Percentiles rank a stretch among this genome's conserved stretches.
These are phyloP conservation scores for Russula griseocarnosa DNA, from an alignment of 768 basidiomycete species.

Conservation along the genomic window DNA sequence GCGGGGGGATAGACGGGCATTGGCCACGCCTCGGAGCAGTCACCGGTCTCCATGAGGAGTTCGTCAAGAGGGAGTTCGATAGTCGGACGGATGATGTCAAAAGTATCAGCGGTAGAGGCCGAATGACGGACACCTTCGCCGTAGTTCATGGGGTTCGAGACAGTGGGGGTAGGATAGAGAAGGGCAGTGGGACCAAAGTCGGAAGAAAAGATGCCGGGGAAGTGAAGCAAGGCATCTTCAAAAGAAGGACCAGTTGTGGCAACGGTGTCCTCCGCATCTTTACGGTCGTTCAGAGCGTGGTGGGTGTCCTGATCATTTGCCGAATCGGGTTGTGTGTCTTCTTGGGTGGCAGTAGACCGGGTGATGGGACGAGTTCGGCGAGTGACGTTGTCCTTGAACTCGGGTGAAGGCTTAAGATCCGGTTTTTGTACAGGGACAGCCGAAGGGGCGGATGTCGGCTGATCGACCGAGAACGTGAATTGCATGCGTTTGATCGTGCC, in stretches of 20 bases:
- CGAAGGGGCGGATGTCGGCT: constrained; percentile 48
- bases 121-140: constrained; percentile 61
- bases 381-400: constrained; percentile 51
- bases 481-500: constrained; percentile 86
- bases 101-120: constrained; percentile 45
- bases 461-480: constrained; percentile 83
- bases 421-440: constrained; percentile 56
- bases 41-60: constrained; percentile 49
- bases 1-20: constrained; percentile 22
- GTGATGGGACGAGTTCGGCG: constrained; percentile 41
- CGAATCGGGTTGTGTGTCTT: constrained; percentile 27
- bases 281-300: constrained; percentile 37
- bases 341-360: constrained; percentile 38
- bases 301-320: constrained; percentile 39
- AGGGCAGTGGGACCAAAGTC: constrained; percentile 78
- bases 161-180: constrained; percentile 62
- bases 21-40: constrained; percentile 37
- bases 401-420: constrained; percentile 59
- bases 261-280: constrained; percentile 28
- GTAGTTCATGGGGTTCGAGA: constrained; percentile 66
- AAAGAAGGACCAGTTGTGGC: constrained; percentile 26
- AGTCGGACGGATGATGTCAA: constrained; percentile 69
- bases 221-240: constrained; percentile 48
- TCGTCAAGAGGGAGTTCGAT: constrained; percentile 87
- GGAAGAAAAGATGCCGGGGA: constrained; percentile 67